Percentiles rank a stretch among this genome's conserved stretches.
These are phyloP conservation scores for Coccomyxa sp. DNA, from an alignment of 139 green algal genomes.

Conservation along the genomic window DNA sequence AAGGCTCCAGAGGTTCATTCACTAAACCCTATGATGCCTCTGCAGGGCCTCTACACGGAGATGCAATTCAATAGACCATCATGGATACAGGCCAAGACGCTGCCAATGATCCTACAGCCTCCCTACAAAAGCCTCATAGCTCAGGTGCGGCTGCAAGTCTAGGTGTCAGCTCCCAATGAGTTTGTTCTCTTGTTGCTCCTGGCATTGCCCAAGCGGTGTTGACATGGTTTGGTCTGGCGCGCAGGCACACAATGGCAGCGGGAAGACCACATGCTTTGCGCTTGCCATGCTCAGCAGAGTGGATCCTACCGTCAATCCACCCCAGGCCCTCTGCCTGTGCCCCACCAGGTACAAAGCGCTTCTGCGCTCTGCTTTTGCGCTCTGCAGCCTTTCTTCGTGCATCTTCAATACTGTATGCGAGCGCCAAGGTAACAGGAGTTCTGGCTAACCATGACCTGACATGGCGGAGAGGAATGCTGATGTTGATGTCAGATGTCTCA, in stretches of 20 bases:
- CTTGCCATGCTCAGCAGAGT: conserved; percentile 95
- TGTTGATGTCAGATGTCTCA: too few relatives aligned
- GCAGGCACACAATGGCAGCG: conserved; percentile 94
- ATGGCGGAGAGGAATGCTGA: too few relatives aligned
- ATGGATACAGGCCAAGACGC: conserved; percentile 88
- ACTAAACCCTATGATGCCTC: too few relatives aligned
- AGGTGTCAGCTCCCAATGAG: too few relatives aligned
- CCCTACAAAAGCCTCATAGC: conserved; percentile 88
- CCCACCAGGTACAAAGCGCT: conserved; percentile 75
- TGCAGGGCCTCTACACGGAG: conserved; percentile 89
- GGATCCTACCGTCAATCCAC: conserved; percentile 55
- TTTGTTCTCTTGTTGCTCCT: too few relatives aligned
- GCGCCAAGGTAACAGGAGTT: not conserved
- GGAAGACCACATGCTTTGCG: conserved; percentile 99
- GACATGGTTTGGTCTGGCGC: too few relatives aligned
- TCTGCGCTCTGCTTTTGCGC: not conserved
- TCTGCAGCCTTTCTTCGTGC: not conserved
- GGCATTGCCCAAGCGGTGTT: too few relatives aligned
- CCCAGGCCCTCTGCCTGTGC: conserved; percentile 96
- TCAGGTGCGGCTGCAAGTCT: conserved; percentile 42
- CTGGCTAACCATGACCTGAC: too few relatives aligned
- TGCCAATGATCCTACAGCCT: conserved; percentile 95
- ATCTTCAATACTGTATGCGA: not conserved
- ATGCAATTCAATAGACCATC: conserved; percentile 98
- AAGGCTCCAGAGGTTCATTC: too few relatives aligned